phyloP scores from a whole-genome alignment of 495 filamentous ascomycete genomes.

The Aspergillus nidulans region DNA sequence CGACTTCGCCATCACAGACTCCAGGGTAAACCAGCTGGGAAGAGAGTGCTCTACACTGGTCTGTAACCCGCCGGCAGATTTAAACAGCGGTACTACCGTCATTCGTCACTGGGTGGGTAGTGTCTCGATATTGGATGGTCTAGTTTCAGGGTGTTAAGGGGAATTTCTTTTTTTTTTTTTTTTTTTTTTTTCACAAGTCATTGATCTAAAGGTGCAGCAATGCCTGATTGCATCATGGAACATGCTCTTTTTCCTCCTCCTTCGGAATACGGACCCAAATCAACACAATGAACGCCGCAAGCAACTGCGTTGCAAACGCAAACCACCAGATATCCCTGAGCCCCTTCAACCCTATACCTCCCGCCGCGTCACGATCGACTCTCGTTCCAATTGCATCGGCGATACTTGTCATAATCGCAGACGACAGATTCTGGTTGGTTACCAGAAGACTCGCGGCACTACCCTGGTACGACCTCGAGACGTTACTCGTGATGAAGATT shows the following conservation, averaged over 20 bases:
- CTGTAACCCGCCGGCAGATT: too few species aligned
- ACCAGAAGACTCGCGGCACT: constrained; percentile 33
- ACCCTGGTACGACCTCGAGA: constrained; percentile 30
- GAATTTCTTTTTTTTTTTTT: too few species aligned
- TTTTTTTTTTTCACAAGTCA: too few species aligned
- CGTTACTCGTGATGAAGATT: constrained; percentile 34
- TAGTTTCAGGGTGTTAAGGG: too few species aligned
- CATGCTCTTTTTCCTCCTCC: constrained; percentile 46
- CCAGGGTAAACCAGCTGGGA: too few species aligned
- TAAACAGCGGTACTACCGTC: too few species aligned
- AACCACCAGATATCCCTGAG: constrained; percentile 49
- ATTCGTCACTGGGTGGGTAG: too few species aligned
- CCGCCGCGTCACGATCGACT: constrained; percentile 30
- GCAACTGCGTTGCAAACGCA: constrained; percentile 31
- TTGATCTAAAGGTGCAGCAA: too few species aligned
- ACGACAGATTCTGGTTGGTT: constrained; percentile 31
- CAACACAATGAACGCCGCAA: constrained; percentile 37
- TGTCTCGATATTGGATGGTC: too few species aligned
- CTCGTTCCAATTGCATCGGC: constrained; percentile 42
- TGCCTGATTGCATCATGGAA: constrained; percentile 10
- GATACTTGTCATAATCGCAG: constrained; percentile 42
- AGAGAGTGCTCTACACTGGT: too few species aligned
- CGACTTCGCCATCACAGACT: too few species aligned
- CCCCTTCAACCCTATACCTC: constrained; percentile 40
- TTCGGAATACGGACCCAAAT: constrained; percentile 11